A percentile compares a stretch with the other conserved stretches of the same genome.
These are phyloP conservation scores for Aspergillus funiculosus DNA, from an alignment of 495 filamentous ascomycete genomes.

Conservation along the genomic window DNA sequence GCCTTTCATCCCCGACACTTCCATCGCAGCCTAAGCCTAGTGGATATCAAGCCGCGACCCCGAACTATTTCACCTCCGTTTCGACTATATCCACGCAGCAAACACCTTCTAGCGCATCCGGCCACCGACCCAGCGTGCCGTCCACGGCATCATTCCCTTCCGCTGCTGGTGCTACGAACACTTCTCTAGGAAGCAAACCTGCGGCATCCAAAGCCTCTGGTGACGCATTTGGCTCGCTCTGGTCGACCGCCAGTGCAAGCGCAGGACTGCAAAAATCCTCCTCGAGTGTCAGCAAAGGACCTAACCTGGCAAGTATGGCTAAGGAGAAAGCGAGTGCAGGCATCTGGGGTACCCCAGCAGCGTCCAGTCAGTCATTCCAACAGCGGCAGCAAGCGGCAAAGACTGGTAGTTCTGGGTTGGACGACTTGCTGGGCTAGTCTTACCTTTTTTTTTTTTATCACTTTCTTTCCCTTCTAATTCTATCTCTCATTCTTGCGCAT, in stretches of 20 bases:
- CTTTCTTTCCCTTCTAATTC: background rate
- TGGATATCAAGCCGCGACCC: conserved; percentile 68
- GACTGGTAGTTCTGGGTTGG: conserved; percentile 46
- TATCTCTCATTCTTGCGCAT: conserved; percentile 3
- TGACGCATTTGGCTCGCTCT: conserved; percentile 85
- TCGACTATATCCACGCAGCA: conserved; percentile 28
- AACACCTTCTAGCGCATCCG: conserved; percentile 15
- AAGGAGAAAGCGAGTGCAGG: conserved; percentile 93
- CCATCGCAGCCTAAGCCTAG: conserved; percentile 46
- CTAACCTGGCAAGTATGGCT: conserved; percentile 81
- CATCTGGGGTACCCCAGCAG: conserved; percentile 74
- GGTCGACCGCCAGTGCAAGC: conserved; percentile 70
- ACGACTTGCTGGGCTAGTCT: conserved; percentile 59
- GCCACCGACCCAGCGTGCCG: conserved; percentile 28
- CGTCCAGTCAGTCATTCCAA: conserved; percentile 32
- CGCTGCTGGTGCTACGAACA: conserved; percentile 30
- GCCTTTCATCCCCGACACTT: conserved; percentile 45
- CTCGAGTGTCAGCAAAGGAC: conserved; percentile 58
- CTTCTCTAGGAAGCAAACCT: conserved; percentile 36
- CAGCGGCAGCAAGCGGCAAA: conserved; percentile 29
- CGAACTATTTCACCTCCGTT: conserved; percentile 94
- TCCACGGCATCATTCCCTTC: conserved; percentile 36
- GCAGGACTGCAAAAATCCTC: conserved; percentile 71
- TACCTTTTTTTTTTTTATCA: conserved; percentile 9
- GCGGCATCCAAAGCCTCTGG: conserved; percentile 51